Evolutionary conservation across 1,284 basidiomycete species (phyloP), one percentile per base, ranked within the genome.

Genomic region (Erythrobasidium hasegawianum): DNA sequence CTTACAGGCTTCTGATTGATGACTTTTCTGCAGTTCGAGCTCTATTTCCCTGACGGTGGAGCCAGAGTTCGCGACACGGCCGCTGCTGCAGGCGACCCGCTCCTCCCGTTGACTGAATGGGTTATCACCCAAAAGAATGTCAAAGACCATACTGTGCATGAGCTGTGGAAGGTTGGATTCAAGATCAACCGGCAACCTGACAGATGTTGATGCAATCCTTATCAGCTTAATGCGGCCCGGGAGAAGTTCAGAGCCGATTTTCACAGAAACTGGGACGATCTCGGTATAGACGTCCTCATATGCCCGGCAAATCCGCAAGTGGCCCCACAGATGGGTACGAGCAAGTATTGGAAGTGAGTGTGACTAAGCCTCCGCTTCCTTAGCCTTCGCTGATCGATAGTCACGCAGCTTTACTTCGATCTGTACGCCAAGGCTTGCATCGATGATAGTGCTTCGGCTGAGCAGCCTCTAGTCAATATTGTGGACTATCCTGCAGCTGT

Each of bases 401-500:
- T 47, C 7, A 5, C 43, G 5, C 14, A 47, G 43, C 16, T 47
- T 18, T 14, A 47, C 43, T 5, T n/a, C n/a, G 22, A n/a, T 47
- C n/a, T 47, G 83, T 82, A 90, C 89, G 73, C 75, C n/a, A n/a
- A n/a, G n/a, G n/a, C n/a, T n/a, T n/a, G n/a, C n/a, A n/a, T n/a
- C n/a, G n/a, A n/a, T n/a, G n/a, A n/a, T n/a, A n/a, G n/a, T n/a
- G n/a, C n/a, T n/a, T n/a, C n/a, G n/a, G n/a, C n/a, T n/a, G n/a
- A n/a, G n/a, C n/a, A n/a, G n/a, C n/a, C n/a, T n/a, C n/a, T 11
- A 33, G 33, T 33, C 11, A 33, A 33, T 33, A 11, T 81, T 2
- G 80, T 87, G 26, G 87, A 90, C 74, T 88, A 85, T 71, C 81
- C 87, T 0, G 81, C 82, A 1, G 79, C 83, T n/a, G 78, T 84